Evolutionary conservation across 768 basidiomycete species (phyloP).

Genomic region (Cyclocybe aegerita): DNA sequence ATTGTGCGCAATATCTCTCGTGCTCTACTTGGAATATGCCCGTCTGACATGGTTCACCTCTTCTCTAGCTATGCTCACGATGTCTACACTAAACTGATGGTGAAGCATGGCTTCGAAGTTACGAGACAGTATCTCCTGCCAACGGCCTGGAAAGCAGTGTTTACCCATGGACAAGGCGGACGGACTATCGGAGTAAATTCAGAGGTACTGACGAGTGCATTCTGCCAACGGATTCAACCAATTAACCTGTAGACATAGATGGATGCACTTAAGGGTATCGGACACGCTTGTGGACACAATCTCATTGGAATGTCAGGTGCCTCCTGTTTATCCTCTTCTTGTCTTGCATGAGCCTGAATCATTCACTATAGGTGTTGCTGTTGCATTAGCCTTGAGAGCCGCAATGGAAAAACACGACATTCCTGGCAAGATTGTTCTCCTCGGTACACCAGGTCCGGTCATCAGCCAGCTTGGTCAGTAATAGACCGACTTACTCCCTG

Average conservation of each 20-base stretch:
- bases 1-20: conserved; percentile 38
- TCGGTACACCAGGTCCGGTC: conserved; percentile 72
- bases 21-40: no score
- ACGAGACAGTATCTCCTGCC: conserved; percentile 58
- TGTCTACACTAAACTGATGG: conserved; percentile 65
- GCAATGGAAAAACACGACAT: conserved; percentile 63
- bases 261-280: conserved; percentile 61
- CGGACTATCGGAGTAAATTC: conserved; percentile 78
- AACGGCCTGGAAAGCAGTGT: conserved; percentile 78
- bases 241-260: conserved; percentile 33
- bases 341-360: neutral
- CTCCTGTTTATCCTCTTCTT: neutral
- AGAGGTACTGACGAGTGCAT: conserved; percentile 41
- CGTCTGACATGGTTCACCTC: no score
- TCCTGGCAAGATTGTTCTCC: conserved; percentile 64
- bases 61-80: conserved; percentile 65
- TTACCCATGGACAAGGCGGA: conserved; percentile 62
- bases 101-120: conserved; percentile 63
- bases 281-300: conserved; percentile 83
- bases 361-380: conserved; percentile 54
- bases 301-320: conserved; percentile 66
- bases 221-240: no score
- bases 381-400: conserved; percentile 64
- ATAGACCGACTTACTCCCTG: neutral
- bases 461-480: neutral